Evolutionary conservation across 139 green algal genomes (phyloP), one percentile per base, ranked within the genome.

Genomic region (Chlorella sp.): DNA sequence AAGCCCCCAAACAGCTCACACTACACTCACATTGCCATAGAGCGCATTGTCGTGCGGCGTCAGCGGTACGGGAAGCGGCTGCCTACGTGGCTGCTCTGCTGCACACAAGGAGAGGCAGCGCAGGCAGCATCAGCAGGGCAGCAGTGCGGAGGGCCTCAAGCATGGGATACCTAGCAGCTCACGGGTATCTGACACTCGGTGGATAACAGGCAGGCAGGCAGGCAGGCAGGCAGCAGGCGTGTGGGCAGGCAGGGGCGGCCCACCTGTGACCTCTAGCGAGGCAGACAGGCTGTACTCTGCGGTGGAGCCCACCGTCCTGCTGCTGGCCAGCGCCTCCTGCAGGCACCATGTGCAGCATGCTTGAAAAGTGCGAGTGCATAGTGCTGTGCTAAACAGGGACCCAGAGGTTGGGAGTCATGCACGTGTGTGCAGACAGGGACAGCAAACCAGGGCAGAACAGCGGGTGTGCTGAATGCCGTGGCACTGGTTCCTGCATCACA

Each of bases 41-140:
- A 87, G 83, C 36, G 61, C 61, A 64, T 87, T 87, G 61, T 87
- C 28, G 83, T 87, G 64, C 14, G 83, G 83, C 26, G 83, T 78
- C 9, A 22, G 60, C 7, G 64, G 34, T 11, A 40, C 83, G 2
- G 36, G 78, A 19, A 39, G 42, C 19, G 15, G 64, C 61, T 34
- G 61, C 24, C 30, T 48, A 53, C 28, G 32, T 11, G 32, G 40
- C 80, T 85, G 22, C 80, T 69, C 30, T 39, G 80, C 28, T 24
- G 11, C 64, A 71, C 48, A 57, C 48, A 5, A 57, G 48, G 48
- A n/a, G 48, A 57, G 48, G 48, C 48, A 57, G 48, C 48, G 48
- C 48, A 57, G 48, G 48, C 48, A 57, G 48, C 48, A 57, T 57
- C 48, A 57, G 76, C 76, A 48, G 18, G 18, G 3, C 18, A 32